These are phyloP conservation scores for Colletotrichum nymphaeae DNA, from an alignment of 2,329 filamentous ascomycete genomes.

Conservation along the genomic window DNA sequence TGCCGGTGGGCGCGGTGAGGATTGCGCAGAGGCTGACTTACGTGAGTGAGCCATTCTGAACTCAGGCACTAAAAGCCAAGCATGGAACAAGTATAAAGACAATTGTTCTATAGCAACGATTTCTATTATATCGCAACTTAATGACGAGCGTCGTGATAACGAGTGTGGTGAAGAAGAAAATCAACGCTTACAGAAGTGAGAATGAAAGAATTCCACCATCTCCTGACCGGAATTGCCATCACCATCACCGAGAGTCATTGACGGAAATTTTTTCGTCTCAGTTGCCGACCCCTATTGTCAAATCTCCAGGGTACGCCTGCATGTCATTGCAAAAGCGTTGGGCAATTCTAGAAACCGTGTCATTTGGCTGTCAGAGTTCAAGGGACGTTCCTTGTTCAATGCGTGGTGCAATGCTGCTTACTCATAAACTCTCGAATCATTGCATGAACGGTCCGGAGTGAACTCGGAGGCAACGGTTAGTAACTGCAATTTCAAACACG, in stretches of 20 bases:
- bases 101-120: not conserved
- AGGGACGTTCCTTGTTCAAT: slow-evolving; percentile 25
- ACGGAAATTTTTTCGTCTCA: slow-evolving; percentile 25
- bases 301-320: slow-evolving; percentile 24
- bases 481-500: not conserved
- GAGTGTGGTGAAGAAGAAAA: slow-evolving; percentile 2
- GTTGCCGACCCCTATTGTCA: slow-evolving; percentile 18
- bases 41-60: slow-evolving; percentile 8
- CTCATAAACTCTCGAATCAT: slow-evolving; percentile 12
- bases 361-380: slow-evolving; percentile 8
- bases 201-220: not conserved
- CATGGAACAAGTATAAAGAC: not conserved
- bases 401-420: slow-evolving; percentile 12
- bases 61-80: not conserved
- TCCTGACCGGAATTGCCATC: not conserved
- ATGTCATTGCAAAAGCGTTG: slow-evolving; percentile 15
- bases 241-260: slow-evolving; percentile 22
- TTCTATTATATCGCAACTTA: not conserved
- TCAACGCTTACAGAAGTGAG: not conserved
- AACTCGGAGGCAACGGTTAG: not conserved
- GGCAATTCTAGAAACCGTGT: slow-evolving; percentile 11
- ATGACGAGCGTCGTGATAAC: not conserved
- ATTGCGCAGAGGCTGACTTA: not conserved
- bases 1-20: not conserved
- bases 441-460: not conserved